Evolutionary conservation across 2,329 filamentous ascomycete genomes (phyloP).

Genomic region (Botryotinia narcissicola): DNA sequence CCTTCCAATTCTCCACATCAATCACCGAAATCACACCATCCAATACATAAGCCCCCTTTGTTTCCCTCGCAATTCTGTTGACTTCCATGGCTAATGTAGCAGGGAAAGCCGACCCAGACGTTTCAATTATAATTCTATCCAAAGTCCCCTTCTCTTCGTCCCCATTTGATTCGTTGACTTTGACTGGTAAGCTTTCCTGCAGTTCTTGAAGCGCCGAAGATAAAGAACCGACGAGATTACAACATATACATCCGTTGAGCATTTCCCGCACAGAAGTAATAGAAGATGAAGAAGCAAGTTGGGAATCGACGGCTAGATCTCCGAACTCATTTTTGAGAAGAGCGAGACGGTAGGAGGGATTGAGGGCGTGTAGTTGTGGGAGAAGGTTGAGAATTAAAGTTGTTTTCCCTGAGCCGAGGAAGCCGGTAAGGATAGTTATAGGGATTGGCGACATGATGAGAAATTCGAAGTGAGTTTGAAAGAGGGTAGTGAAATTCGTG

Average conservation of each 20-base stretch:
- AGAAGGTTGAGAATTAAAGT: constrained; percentile 93
- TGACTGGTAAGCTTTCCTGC: constrained; percentile 19
- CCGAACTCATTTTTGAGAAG: constrained; percentile 98
- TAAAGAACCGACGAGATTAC: constrained; percentile 93
- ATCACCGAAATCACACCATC: constrained; percentile 71
- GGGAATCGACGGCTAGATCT: constrained; percentile 88
- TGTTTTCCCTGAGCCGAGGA: constrained; percentile 93
- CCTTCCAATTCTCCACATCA: constrained; percentile 74
- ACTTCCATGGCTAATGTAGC: constrained; percentile 71
- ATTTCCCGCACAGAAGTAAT: constrained; percentile 90
- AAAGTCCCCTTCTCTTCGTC: constrained; percentile 43
- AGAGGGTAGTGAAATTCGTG: background rate
- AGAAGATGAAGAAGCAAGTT: constrained; percentile 77
- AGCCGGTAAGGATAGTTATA: constrained; percentile 93
- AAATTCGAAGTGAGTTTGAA: background rate
- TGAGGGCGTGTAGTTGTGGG: constrained; percentile 76
- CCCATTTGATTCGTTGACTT: background rate
- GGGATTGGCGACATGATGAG: constrained; percentile 58
- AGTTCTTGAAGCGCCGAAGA: constrained; percentile 77
- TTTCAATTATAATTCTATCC: constrained; percentile 92
- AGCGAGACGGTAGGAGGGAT: constrained; percentile 77
- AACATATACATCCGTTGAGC: constrained; percentile 97
- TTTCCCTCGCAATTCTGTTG: constrained; percentile 58
- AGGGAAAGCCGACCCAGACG: constrained; percentile 64
- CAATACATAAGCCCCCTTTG: constrained; percentile 55